Evolutionary conservation across 345 rosid species (phyloP), one percentile per base, ranked within the genome.

Genomic region (Cochlearia excelsa): DNA sequence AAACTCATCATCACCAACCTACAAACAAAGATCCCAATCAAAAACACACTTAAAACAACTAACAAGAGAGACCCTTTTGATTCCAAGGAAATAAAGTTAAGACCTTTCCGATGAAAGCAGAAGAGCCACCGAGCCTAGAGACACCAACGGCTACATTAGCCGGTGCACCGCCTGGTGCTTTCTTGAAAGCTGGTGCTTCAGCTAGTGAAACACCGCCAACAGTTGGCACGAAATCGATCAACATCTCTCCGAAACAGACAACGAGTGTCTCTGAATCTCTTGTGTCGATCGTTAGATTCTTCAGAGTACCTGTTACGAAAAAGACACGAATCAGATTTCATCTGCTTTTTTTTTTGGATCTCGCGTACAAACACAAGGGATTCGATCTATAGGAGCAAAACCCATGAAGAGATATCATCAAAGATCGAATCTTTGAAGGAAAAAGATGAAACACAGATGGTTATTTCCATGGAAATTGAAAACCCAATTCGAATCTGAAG

Each of bases 131-230:
- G 58, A 90, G 75, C 72, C 82, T 84, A 39, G 99, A 77, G 51
- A 94, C 61, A 39, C 90, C 88, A 63, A 94, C 99, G 28, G 99
- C 97, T 62, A 94, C 99, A 73, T 94, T 94, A 3, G 97, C 99
- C 61, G 97, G 99, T 70, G 99, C 99, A 28, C 99, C 97, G 7
- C 99, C 97, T 10, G 97, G 82, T 68, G 99, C 90, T 79, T 84
- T 90, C 85, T 84, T 82, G 82, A 94, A 94, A 60, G 90, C 90
- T 8, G 95, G 93, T 64, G 97, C 97, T 78, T 90, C 96, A 27
- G 96, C 97, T 1, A 90, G 83, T 40, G 99, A 94, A 54, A 90
- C 95, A 49, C 92, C 95, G 9, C 64, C 78, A 34, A 87, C 88
- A 5, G 95, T 84, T 7, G 99, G 97, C 4, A 94, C 97, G 66